Conservation (phyloP, 2,329 filamentous ascomycete species). For the Triangularia verruculosa region DNA sequence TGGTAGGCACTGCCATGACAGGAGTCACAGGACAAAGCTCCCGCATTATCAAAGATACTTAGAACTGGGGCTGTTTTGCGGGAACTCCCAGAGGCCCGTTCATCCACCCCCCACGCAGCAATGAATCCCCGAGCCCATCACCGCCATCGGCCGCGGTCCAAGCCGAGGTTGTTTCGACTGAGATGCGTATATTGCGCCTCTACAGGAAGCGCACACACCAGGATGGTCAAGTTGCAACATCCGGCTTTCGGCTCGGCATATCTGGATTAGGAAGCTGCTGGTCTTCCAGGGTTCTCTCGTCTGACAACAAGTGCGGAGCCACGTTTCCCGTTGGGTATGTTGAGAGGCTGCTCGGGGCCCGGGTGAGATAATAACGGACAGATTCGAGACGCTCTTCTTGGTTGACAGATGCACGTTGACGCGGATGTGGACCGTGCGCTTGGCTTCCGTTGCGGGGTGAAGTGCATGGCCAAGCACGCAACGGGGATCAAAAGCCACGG, state of each 20-base stretch:
- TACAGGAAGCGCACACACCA: background rate
- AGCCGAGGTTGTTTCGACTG: background rate
- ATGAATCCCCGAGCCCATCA: too few species aligned
- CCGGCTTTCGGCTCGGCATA: slow-evolving; percentile 16
- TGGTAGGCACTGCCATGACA: too few species aligned
- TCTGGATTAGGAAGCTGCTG: slow-evolving; percentile 22
- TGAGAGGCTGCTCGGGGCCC: background rate
- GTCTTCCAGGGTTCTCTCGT: too few species aligned
- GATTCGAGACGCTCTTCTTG: background rate
- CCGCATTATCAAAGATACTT: too few species aligned
- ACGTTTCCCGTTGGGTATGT: background rate
- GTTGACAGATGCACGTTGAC: background rate
- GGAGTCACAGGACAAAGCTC: too few species aligned
- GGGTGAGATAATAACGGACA: background rate
- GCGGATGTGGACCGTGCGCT: slow-evolving; percentile 8
- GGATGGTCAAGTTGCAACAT: background rate
- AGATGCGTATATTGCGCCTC: too few species aligned
- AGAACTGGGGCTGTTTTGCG: too few species aligned
- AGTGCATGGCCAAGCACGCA: slow-evolving; percentile 7
- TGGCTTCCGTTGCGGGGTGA: background rate
- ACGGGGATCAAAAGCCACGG: background rate
- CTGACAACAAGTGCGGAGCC: background rate
- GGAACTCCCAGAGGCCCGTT: too few species aligned
- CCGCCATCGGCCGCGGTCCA: too few species aligned
- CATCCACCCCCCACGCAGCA: too few species aligned